phyloP scores from a whole-genome alignment of 2,329 filamentous ascomycete genomes.

The Monilinia laxa region DNA sequence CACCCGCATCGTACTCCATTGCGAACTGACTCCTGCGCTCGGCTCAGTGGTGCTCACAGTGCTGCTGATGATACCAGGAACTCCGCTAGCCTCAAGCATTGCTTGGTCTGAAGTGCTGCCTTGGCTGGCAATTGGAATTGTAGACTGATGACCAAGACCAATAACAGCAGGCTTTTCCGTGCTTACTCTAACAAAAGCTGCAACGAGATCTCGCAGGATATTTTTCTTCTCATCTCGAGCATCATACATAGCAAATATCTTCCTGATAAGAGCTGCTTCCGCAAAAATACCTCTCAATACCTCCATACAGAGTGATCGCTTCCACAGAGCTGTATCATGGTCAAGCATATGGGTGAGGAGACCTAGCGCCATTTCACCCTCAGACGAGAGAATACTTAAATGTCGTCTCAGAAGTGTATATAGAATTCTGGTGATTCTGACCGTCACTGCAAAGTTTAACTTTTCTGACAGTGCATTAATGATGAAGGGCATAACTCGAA shows the following conservation, averaged over 20 bases:
- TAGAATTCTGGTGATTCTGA: constrained; percentile 79
- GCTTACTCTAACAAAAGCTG: constrained; percentile 86
- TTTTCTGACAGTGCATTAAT: constrained; percentile 75
- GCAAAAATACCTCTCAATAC: constrained; percentile 83
- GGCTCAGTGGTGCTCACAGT: constrained; percentile 65
- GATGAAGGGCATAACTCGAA: constrained; percentile 78
- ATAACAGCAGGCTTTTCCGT: constrained; percentile 89
- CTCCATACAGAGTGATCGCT: constrained; percentile 86
- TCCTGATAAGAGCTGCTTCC: constrained; percentile 73
- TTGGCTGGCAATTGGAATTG: constrained; percentile 66
- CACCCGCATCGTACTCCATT: constrained; percentile 86
- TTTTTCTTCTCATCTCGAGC: constrained; percentile 67
- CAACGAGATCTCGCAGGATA: constrained; percentile 78
- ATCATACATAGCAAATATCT: constrained; percentile 81
- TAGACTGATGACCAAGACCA: constrained; percentile 84
- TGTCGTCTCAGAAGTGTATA: constrained; percentile 79
- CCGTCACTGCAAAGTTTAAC: constrained; percentile 75
- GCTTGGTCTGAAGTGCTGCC: constrained; percentile 72
- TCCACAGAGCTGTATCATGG: constrained; percentile 82
- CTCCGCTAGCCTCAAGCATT: constrained; percentile 83
- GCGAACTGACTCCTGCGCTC: constrained; percentile 75
- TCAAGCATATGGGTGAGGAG: constrained; percentile 85
- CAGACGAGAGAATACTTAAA: constrained; percentile 68
- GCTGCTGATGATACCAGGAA: constrained; percentile 82
- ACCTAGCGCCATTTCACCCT: constrained; percentile 80